Base-by-base conservation (phyloP, 768 basidiomycete genomes). In the Daedaleopsis sinensis region DNA sequence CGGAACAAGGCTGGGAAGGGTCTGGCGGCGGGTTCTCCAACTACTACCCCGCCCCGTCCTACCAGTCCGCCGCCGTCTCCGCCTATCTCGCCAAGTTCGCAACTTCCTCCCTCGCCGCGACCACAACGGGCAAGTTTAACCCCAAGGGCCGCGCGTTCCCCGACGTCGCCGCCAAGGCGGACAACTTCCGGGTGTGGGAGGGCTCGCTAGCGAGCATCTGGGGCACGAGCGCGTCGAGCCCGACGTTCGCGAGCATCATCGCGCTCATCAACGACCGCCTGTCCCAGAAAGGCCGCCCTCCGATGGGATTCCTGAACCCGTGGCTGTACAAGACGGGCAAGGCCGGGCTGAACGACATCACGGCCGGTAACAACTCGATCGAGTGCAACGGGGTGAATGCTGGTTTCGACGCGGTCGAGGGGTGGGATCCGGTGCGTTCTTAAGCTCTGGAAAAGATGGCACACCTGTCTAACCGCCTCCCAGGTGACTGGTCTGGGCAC, bases 21-120 rank as follows among this genome's bases (percentile, higher is more conserved):
- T 89, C 87, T 16, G 85, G 86, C 1, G 89, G 90, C 50, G 89
- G 89, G 2, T 91, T 90, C 75, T 89, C 88, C 66, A 78, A 87
- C 65, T 62, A 86, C 83, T 88, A 83, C 69, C 0, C 61, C 32
- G 79, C 79, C 27, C 88, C 88, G 4, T 7, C 43, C 1, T 89
- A 87, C 67, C 88, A 90, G 66, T 54, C 80, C 1, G n/a, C 46
- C 5, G 80, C 74, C 16, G 83, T 88, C 5, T 38, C 60, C 1
- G 57, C 64, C 5, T 90, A 78, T 70, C 74, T 90, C 37, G 47
- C 70, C 13, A 70, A 63, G 1, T 77, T 86, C 50, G 77, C 68
- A 50, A 71, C 77, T 13, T 79, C 76, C 0, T 85, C 86, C 57
- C 61, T 77, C 11, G 86, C 84, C 39, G 74, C 86, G 13, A 87